Evolutionary conservation across 306 rosid genomes (phyloP), one percentile per base, ranked within the genome.

Genomic region (Sicyos edulis): DNA sequence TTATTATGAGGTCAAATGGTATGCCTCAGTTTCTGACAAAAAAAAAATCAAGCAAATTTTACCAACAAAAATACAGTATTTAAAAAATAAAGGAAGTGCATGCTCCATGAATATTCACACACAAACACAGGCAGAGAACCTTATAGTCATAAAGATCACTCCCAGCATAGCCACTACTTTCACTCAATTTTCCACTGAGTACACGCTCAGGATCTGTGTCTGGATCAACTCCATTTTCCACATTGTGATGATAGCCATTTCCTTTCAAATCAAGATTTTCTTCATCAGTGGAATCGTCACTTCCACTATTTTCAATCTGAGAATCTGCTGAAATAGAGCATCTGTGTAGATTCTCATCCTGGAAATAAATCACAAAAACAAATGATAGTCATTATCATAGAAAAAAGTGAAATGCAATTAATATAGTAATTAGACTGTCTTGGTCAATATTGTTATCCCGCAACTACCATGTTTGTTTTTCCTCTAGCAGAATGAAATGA

Each of bases 251-350:
- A n/a, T n/a, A 95, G 72, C 99, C 96, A 55, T 89, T 91, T 73
- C 87, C 95, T 85, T 95, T 95, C 81, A 82, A 60, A 72, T 87
- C 95, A 53, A 82, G 54, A 85, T 91, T 87, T 34, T 89, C 97
- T 59, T 86, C 96, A 29, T 91, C 97, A 6, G 97, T 86, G 12
- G 96, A 91, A 70, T 91, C 99, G 52, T 95, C 99, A 50, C 86
- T 87, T 42, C 90, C 96, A 11, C 96, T 95, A 78, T 95, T 89
- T 62, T 81, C 99, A 76, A 87, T 85, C 84, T 86, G 91, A 77
- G 97, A 95, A 79, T 91, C 99, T 26, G 97, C 99, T 22, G 99
- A 91, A 78, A 91, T 91, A 8, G 99, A 95, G 80, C 95, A 95
- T 84, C 99, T 84, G 55, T 89, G 92, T 68, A 86, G 79, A 82